Conservation (phyloP, 2,329 filamentous ascomycete species). For the Pestalotiopsis fici region DNA sequence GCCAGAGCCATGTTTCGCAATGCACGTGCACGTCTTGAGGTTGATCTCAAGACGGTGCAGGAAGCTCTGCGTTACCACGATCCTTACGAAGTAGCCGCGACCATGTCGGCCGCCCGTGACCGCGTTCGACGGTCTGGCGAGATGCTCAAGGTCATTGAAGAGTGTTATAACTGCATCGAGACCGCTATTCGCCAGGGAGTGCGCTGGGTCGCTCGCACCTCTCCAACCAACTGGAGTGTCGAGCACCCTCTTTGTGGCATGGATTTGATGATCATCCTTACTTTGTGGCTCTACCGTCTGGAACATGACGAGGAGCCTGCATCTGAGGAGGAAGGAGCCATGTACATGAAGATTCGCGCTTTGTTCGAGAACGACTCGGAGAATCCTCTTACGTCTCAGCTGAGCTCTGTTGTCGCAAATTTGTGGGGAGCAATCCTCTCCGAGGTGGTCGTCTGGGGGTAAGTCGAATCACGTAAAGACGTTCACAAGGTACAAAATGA, state of each 20-base stretch:
- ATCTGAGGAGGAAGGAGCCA: constrained; percentile 78
- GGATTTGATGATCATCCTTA: constrained; percentile 97
- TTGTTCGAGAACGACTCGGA: constrained; percentile 90
- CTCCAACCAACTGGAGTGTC: constrained; percentile 97
- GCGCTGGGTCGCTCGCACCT: constrained; percentile 96
- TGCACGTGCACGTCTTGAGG: constrained; percentile 86
- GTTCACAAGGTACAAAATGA: constrained; percentile 47
- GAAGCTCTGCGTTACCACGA: constrained; percentile 97
- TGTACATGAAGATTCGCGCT: constrained; percentile 91
- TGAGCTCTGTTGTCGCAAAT: constrained; percentile 93
- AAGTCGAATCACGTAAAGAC: constrained; percentile 47
- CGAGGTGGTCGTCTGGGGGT: constrained; percentile 99
- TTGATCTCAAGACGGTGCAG: constrained; percentile 93
- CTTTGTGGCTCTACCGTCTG: constrained; percentile 96
- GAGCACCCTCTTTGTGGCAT: constrained; percentile 96
- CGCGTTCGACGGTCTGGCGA: constrained; percentile 93
- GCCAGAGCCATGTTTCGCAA: constrained; percentile 97
- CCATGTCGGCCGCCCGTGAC: constrained; percentile 93
- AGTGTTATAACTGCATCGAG: constrained; percentile 97
- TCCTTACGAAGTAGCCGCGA: constrained; percentile 92
- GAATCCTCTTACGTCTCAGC: constrained; percentile 71
- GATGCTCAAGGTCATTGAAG: constrained; percentile 98
- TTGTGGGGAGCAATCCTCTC: constrained; percentile 98
- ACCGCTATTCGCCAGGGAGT: constrained; percentile 93
- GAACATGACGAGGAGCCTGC: constrained; percentile 97